Base-by-base conservation (phyloP, 148 eudicot species). In the Rhododendron simsii region DNA sequence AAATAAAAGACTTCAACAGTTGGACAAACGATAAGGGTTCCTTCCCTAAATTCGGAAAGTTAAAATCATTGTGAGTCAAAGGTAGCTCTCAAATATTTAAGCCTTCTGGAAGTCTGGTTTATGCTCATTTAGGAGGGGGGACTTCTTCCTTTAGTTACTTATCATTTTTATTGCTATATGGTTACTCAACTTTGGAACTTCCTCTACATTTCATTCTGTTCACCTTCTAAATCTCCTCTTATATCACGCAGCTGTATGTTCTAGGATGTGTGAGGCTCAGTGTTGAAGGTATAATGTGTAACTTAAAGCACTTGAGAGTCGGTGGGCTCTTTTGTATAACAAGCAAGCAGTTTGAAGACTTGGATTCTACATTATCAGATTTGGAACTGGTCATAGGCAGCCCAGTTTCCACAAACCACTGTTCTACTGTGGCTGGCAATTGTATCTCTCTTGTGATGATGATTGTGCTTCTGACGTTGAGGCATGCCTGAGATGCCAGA, bases 381-480 rank as follows among this genome's bases (percentile, higher is more conserved):
- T n/a, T n/a, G 12, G 51, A 48, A 48, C 51, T 47, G 76, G 51
- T 35, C 37, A 61, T 59, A 86, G 35, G 30, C 84, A 86, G 48
- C 73, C 51, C 57, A 76, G 44, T 26, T 39, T 73, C 48, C 85
- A 77, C 59, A 90, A 85, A 78, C 92, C 92, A 41, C 89, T 87
- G 20, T 89, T 86, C 78, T 85, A 69, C 51, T 44, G 85, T 45
- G 76, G 79, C 35, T 91, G 85, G 28, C 84, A 88, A 44, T 47
- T 83, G 30, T 84, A 89, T 90, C 87, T 90, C 20, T 87, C 91
- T 28, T 75, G 89, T 59, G 91, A 92, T 30, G 92, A 90, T 82
- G 91, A 89, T n/a, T 87, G 93, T 48, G 80, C 86, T 26, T 82
- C 90, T 30, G 93, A 92, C 80, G 53, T 92, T 67, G 93, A 92